These are phyloP conservation scores for Brassica hybrid DNA, from an alignment of 441 rosid species.

Conservation along the genomic window DNA sequence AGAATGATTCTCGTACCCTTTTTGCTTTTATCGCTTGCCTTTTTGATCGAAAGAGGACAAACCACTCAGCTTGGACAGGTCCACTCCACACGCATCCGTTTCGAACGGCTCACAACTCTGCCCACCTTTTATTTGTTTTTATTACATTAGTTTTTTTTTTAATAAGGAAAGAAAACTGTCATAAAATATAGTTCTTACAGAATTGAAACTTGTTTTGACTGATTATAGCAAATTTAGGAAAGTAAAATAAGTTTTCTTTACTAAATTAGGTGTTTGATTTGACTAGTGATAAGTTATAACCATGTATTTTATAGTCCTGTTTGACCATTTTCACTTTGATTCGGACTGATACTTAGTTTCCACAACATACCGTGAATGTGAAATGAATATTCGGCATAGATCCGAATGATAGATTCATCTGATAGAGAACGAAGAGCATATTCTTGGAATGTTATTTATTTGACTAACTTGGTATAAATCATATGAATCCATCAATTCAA, in stretches of 20 bases:
- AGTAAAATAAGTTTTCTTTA: not conserved
- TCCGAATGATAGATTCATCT: not conserved
- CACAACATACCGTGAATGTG: not conserved
- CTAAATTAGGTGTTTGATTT: not conserved
- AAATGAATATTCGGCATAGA: not conserved
- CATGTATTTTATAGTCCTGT: not conserved
- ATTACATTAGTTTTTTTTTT: not conserved
- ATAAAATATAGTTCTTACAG: not conserved
- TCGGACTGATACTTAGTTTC: not conserved
- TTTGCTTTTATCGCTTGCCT: not conserved
- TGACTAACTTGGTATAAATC: not conserved
- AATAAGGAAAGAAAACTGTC: not conserved
- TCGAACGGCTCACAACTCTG: slow-evolving; percentile 36
- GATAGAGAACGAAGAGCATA: not conserved
- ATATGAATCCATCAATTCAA: not conserved
- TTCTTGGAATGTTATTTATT: not conserved
- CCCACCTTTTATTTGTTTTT: not conserved
- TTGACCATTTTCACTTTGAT: not conserved
- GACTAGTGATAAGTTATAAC: not conserved
- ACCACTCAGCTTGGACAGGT: slow-evolving; percentile 14
- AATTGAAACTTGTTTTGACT: not conserved
- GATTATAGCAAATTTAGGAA: not conserved
- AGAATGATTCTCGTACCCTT: slow-evolving; percentile 35
- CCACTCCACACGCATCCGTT: slow-evolving; percentile 39
- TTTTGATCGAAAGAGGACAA: slow-evolving; percentile 25